Base-by-base conservation (phyloP, 1,139 yeast genomes). In the Pneumocystis canis region DNA sequence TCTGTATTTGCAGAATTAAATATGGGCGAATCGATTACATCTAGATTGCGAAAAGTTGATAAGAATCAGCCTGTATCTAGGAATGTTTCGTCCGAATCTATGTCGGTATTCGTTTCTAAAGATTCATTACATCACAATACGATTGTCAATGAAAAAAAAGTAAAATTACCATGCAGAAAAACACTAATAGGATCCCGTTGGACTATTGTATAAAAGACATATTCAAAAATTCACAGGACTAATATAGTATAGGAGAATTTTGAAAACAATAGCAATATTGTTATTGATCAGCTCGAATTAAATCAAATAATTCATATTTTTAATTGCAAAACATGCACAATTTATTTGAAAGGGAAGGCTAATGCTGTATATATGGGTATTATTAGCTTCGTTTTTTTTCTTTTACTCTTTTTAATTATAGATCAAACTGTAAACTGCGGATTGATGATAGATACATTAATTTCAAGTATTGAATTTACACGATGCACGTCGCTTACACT, bases 1-100 rank as follows among this genome's bases (percentile, higher is more conserved):
- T 97, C 97, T 0, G 96, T 94, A 11, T 92, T 94, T 73, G 85
- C 88, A n/a, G 95, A 88, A 68, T 78, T 94, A 67, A 90, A 85
- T 76, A 80, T 84, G 75, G 99, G 99, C 64, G 87, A 84, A 68
- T 76, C 76, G 56, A 85, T 94, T 70, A 90, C 97, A 1, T 78
- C 90, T 35, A 87, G 89, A 4, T 82, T 94, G 70, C 88, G 85
- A 73, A 92, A 92, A 75, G 97, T 92, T 58, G 97, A 89, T 69
- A 87, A 84, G 75, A 85, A 95, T 25, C 87, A 89, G 75, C 89
- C 88, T 94, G 89, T 96, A 39, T 97, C 89, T 66, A 71, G 71
- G 63, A n/a, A 83, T 84, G 3, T 74, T 77, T 3, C 84, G 84
- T 41, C 94, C 95, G 62, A 87, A 85, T 77, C 88, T 88, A 73